Conservation (phyloP, 2,329 filamentous ascomycete species). For the Fusarium foetens region DNA sequence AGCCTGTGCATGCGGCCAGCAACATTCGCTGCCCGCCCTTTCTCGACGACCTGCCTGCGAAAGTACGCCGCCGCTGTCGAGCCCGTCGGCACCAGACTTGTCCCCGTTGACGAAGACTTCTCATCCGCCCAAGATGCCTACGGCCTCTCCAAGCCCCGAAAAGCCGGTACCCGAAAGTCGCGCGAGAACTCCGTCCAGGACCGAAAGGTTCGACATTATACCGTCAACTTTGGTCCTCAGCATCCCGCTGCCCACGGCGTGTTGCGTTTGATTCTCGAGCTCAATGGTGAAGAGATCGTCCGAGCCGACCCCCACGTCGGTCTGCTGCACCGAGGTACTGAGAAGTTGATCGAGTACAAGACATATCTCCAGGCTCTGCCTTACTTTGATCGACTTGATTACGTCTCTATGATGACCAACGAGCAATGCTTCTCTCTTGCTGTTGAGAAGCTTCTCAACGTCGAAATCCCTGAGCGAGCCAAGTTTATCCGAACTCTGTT, state of each 20-base stretch:
- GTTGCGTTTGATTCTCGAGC: conserved; percentile 94
- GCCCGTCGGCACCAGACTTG: conserved; percentile 65
- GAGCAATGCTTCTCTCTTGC: conserved; percentile 97
- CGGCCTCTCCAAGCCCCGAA: conserved; percentile 56
- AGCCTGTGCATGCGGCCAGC: conserved; percentile 68
- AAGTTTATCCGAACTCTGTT: conserved; percentile 98
- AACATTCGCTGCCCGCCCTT: conserved; percentile 61
- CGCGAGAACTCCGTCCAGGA: conserved; percentile 60
- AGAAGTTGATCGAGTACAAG: conserved; percentile 99
- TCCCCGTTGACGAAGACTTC: conserved; percentile 74
- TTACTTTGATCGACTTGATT: conserved; percentile 98
- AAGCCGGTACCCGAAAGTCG: conserved; percentile 57
- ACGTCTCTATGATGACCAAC: conserved; percentile 99
- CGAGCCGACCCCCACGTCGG: conserved; percentile 97
- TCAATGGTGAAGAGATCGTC: conserved; percentile 97
- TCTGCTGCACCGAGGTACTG: conserved; percentile 93
- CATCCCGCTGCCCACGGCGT: conserved; percentile 99
- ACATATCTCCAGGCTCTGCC: conserved; percentile 97
- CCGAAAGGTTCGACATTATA: conserved; percentile 98
- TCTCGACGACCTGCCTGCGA: conserved; percentile 73
- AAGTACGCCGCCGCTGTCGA: conserved; percentile 67
- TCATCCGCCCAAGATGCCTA: conserved; percentile 61
- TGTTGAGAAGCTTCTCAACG: conserved; percentile 96
- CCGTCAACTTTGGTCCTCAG: conserved; percentile 99
- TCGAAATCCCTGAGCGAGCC: conserved; percentile 93